These are phyloP conservation scores for Penicillium sp. DNA, from an alignment of 2,329 filamentous ascomycete species.

Conservation along the genomic window DNA sequence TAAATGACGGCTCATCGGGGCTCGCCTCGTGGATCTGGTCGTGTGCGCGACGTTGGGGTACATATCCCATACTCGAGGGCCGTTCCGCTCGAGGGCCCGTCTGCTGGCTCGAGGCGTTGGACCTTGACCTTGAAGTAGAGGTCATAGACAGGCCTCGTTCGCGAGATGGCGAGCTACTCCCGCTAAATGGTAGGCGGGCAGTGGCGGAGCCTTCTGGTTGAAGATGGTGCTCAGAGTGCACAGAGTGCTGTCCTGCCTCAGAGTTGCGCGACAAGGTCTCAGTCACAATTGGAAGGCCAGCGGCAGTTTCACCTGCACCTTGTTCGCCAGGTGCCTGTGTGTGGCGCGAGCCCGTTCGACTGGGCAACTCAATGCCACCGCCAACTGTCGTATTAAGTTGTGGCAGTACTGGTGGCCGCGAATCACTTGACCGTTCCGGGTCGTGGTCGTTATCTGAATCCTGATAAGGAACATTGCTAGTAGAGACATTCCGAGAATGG, in stretches of 20 bases:
- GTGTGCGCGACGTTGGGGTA: constrained; percentile 47
- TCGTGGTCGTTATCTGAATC: constrained; percentile 28
- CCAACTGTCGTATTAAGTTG: constrained; percentile 53
- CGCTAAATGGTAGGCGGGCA: constrained; percentile 44
- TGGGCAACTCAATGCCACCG: constrained; percentile 62
- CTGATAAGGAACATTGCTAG: constrained; percentile 23
- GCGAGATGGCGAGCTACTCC: constrained; percentile 35
- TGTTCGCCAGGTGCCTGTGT: constrained; percentile 42
- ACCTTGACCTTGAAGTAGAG: constrained; percentile 38
- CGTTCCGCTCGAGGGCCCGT: constrained; percentile 32
- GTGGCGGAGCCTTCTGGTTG: constrained; percentile 27
- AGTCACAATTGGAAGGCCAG: constrained; percentile 19
- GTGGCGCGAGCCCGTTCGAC: constrained; percentile 59
- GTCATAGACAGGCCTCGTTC: constrained; percentile 37
- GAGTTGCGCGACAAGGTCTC: constrained; percentile 18
- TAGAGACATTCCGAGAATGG: constrained; percentile 27
- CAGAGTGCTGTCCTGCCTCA: constrained; percentile 8
- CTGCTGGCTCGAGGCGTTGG: constrained; percentile 33
- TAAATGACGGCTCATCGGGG: constrained; percentile 36
- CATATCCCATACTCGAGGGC: constrained; percentile 51
- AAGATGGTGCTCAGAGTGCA: constrained; percentile 18
- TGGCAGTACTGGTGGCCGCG: constrained; percentile 53
- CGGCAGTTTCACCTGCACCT: constrained; percentile 8
- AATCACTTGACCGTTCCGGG: constrained; percentile 17
- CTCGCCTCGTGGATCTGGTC: constrained; percentile 48